Conservation (phyloP, 306 rosid species). For the Fragaria vesca region DNA sequence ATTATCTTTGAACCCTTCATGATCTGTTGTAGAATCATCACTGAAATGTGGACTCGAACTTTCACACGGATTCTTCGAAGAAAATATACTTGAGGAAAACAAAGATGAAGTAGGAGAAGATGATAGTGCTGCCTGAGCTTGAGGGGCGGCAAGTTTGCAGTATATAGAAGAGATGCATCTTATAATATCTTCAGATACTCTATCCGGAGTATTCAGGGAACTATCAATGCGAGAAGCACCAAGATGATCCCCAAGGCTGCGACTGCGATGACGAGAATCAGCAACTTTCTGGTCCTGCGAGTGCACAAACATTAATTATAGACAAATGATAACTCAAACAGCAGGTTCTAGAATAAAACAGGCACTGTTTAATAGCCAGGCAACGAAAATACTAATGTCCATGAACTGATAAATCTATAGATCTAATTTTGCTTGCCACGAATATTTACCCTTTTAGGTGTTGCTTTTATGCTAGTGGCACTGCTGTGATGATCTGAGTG, state of each 20-base stretch:
- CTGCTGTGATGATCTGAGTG: slow-evolving; percentile 21
- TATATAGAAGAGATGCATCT: slow-evolving; percentile 44
- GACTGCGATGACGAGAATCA: slow-evolving; percentile 23
- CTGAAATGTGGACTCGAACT: slow-evolving; percentile 37
- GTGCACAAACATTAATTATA: neutral
- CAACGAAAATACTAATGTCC: neutral
- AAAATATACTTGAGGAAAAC: slow-evolving; percentile 33
- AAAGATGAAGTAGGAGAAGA: slow-evolving; percentile 32
- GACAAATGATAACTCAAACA: neutral
- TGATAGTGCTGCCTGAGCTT: slow-evolving; percentile 6
- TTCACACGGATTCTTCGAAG: slow-evolving; percentile 31
- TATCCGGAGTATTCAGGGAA: slow-evolving; percentile 28
- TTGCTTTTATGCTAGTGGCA: slow-evolving; percentile 5
- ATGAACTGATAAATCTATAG: neutral
- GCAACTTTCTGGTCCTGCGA: slow-evolving; percentile 19
- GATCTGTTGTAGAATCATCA: slow-evolving; percentile 10
- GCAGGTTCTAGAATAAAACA: neutral
- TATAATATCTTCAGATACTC: slow-evolving; percentile 39
- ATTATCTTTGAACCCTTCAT: slow-evolving; percentile 11
- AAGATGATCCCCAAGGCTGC: slow-evolving; percentile 42
- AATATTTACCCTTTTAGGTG: slow-evolving; percentile 23
- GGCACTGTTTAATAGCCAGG: neutral
- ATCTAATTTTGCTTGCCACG: neutral
- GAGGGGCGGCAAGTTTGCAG: slow-evolving; percentile 36
- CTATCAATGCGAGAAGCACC: slow-evolving; percentile 21